phyloP scores from a whole-genome alignment of 2,329 filamentous ascomycete genomes.

The Trichoderma brevicompactum region DNA sequence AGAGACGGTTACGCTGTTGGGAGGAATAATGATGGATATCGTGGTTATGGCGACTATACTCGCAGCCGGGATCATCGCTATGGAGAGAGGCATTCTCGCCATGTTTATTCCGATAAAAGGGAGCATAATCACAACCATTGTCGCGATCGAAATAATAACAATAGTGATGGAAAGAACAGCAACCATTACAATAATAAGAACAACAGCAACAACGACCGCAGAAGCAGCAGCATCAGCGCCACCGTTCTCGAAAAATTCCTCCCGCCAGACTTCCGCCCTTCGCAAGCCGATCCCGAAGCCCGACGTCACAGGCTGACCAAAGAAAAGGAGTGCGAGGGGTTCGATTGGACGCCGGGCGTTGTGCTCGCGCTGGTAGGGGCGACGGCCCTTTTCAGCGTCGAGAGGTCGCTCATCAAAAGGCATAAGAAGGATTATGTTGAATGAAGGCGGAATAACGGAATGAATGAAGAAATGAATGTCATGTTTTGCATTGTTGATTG shows the following conservation, averaged over 20 bases:
- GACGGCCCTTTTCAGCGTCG: slow-evolving; percentile 26
- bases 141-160: not conserved
- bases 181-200: not conserved
- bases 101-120: not conserved
- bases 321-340: slow-evolving; percentile 27
- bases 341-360: slow-evolving; percentile 28
- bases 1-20: too few species aligned
- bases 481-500: too few species aligned
- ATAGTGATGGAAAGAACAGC: not conserved
- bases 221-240: not conserved
- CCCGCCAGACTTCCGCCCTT: slow-evolving; percentile 14
- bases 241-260: not conserved
- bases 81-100: not conserved
- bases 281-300: slow-evolving; percentile 20
- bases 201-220: not conserved
- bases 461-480: not conserved
- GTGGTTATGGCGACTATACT: not conserved
- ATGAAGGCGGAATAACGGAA: too few species aligned
- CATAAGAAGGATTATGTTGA: slow-evolving; percentile 21
- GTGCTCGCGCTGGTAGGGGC: slow-evolving; percentile 28
- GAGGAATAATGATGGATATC: not conserved
- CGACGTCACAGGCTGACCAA: slow-evolving; percentile 9
- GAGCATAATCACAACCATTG: not conserved
- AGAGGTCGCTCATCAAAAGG: slow-evolving; percentile 24
- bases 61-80: not conserved